Conservation (phyloP, 345 rosid species). For the Salix viminalis region DNA sequence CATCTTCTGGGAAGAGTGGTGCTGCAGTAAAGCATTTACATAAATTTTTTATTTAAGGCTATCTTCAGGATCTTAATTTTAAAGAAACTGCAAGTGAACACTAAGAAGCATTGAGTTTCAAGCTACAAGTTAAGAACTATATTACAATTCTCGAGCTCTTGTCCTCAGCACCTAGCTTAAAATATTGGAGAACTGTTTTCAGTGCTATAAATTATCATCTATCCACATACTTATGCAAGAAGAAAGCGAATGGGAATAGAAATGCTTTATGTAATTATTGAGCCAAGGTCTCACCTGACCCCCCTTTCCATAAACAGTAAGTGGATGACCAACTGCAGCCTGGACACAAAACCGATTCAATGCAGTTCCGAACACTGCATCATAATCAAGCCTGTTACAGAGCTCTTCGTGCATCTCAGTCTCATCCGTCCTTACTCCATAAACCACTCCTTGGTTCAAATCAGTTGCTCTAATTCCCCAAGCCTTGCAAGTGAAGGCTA, state of each 20-base stretch:
- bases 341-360: slow-evolving; percentile 94
- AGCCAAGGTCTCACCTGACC: slow-evolving; percentile 66
- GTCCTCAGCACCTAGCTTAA: neutral
- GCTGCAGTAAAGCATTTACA: too few relatives aligned
- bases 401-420: slow-evolving; percentile 87
- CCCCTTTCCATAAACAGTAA: slow-evolving; percentile 94
- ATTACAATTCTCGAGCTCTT: neutral
- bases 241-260: neutral
- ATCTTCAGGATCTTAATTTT: too few relatives aligned
- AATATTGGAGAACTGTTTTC: neutral
- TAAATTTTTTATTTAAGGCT: too few relatives aligned
- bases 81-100: too few relatives aligned
- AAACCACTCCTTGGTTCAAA: slow-evolving; percentile 95
- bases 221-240: neutral
- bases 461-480: slow-evolving; percentile 99
- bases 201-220: neutral
- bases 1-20: neutral
- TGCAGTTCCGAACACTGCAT: slow-evolving; percentile 94
- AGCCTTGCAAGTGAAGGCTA: slow-evolving; percentile 98
- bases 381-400: slow-evolving; percentile 78
- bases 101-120: too few relatives aligned
- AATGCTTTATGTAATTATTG: neutral
- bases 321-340: slow-evolving; percentile 94
- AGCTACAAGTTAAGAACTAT: slow-evolving; percentile 1
- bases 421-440: slow-evolving; percentile 88